Conservation (phyloP, 2,329 filamentous ascomycete species). For the Ophiostoma triangulosporum region DNA sequence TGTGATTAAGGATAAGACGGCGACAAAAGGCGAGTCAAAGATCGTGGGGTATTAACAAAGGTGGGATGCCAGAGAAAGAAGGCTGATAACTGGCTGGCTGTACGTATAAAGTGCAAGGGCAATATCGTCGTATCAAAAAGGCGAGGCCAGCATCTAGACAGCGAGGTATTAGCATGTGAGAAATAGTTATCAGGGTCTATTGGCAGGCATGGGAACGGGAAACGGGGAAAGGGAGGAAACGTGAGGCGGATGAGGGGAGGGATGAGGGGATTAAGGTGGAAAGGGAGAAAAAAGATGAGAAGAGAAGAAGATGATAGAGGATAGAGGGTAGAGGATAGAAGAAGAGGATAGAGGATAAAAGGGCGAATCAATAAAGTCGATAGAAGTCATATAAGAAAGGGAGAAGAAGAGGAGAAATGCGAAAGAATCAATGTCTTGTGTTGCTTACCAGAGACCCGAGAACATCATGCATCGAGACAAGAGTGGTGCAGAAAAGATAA, state of each 20-base stretch:
- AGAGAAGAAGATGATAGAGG: not conserved
- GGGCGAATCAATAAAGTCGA: not conserved
- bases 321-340: not conserved
- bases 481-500: too few relatives aligned
- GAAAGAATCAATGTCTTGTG: not conserved
- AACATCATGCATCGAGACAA: not conserved
- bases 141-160: not conserved
- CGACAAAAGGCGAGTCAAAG: too few relatives aligned
- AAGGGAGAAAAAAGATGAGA: not conserved
- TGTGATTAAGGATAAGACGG: not conserved
- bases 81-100: not conserved
- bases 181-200: conserved; percentile 2
- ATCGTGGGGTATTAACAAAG: not conserved
- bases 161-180: not conserved
- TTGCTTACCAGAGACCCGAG: not conserved
- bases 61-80: not conserved
- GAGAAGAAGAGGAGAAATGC: not conserved
- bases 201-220: not conserved
- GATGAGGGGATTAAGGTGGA: not conserved
- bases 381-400: not conserved
- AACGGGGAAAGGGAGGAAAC: not conserved
- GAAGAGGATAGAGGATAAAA: not conserved
- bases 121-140: conserved; percentile 2
- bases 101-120: not conserved
- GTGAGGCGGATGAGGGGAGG: not conserved